Percentiles rank a stretch among this genome's conserved stretches.
Evolutionary conservation across 1,139 yeast species (phyloP).

Genomic region (Lodderomyces pseudojiufengensis): DNA sequence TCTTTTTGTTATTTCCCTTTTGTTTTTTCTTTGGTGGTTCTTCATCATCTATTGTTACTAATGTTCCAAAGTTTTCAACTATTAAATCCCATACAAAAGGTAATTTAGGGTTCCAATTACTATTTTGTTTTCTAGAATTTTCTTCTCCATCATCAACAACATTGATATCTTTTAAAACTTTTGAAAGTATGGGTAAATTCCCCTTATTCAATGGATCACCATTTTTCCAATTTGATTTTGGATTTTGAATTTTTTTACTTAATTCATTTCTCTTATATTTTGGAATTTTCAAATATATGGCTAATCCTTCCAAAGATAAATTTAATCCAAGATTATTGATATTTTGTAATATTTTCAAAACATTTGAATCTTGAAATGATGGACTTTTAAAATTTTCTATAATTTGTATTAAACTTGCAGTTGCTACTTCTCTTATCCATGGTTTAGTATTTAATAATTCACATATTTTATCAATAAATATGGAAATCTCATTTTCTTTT

Average conservation of each 20-base stretch:
- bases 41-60: constrained; percentile 17
- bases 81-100: constrained; percentile 85
- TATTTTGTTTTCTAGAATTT: constrained; percentile 39
- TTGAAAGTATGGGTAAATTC: constrained; percentile 57
- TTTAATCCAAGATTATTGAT: constrained; percentile 55
- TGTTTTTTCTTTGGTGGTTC: constrained; percentile 7
- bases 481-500: constrained; percentile 26
- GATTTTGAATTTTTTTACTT: constrained; percentile 23
- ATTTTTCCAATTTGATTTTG: constrained; percentile 55
- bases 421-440: constrained; percentile 84
- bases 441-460: constrained; percentile 62
- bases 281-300: constrained; percentile 58
- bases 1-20: constrained; percentile 20
- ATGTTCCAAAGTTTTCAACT: constrained; percentile 35
- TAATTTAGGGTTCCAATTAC: constrained; percentile 73
- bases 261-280: constrained; percentile 23
- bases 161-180: constrained; percentile 61
- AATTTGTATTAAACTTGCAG: constrained; percentile 65
- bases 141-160: constrained; percentile 31
- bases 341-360: constrained; percentile 31
- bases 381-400: constrained; percentile 14
- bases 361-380: constrained; percentile 10
- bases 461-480: constrained; percentile 47
- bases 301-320: constrained; percentile 75
- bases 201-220: constrained; percentile 72